phyloP scores from a whole-genome alignment of 1,284 basidiomycete genomes.

The Termitomyces sp. region DNA sequence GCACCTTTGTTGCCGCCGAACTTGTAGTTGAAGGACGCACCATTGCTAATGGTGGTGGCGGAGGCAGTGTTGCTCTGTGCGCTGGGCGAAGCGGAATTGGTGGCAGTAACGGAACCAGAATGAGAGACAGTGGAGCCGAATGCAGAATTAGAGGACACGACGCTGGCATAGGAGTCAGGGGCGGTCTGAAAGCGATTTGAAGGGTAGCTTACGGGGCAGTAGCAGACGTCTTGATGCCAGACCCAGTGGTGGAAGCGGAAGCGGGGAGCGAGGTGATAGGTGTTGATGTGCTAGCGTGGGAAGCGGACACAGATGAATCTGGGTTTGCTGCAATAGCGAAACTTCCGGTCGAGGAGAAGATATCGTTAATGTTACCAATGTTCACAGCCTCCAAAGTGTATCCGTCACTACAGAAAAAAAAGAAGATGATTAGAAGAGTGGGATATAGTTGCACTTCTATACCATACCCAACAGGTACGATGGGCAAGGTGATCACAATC shows the following conservation, averaged over 20 bases:
- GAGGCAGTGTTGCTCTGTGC: constrained; percentile 11
- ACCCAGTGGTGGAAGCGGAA: constrained; percentile 9
- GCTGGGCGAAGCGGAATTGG: constrained; percentile 8
- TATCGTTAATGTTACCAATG: constrained; percentile 42
- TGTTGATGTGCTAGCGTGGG: constrained; percentile 9
- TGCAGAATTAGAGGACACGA: constrained; percentile 9
- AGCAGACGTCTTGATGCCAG: constrained; percentile 1
- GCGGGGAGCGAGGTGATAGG: not conserved
- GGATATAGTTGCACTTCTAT: not conserved
- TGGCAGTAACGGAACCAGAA: constrained; percentile 5
- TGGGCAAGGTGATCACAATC: constrained; percentile 40
- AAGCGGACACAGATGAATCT: constrained; percentile 12
- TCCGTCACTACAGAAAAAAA: constrained; percentile 31
- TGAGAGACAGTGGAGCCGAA: not conserved
- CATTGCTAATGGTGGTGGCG: constrained; percentile 7
- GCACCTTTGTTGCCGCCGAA: constrained; percentile 28
- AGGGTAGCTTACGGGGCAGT: not conserved
- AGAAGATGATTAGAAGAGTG: constrained; percentile 1
- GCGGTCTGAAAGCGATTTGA: no score
- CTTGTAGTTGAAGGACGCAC: constrained; percentile 16
- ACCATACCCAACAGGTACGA: constrained; percentile 46
- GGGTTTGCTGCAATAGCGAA: constrained; percentile 40
- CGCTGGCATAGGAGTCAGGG: not conserved
- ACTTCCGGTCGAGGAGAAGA: constrained; percentile 35
- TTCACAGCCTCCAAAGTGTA: constrained; percentile 52